phyloP scores from a whole-genome alignment of 139 green algal genomes.

The Limnomonas spitsbergensis region DNA sequence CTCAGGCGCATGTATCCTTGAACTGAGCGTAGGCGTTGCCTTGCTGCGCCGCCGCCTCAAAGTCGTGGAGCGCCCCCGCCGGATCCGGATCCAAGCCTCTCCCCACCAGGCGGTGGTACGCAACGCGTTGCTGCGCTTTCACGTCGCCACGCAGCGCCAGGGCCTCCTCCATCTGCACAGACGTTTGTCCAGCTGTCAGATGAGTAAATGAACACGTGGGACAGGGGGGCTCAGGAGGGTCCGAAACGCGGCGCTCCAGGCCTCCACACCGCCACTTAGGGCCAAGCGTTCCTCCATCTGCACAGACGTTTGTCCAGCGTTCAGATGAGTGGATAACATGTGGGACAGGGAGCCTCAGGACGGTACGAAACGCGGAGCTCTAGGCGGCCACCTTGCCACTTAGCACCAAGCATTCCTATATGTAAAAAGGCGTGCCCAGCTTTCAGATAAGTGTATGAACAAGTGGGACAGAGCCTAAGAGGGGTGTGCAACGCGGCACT shows the following conservation, averaged over 20 bases:
- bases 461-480: no score
- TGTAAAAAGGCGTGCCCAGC: no score
- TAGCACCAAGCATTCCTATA: conserved; percentile 46
- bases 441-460: no score
- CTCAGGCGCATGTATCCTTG: conserved; percentile 68
- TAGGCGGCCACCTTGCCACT: conserved; percentile 30
- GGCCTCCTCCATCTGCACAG: conserved; percentile 44
- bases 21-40: conserved; percentile 57
- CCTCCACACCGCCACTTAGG: conserved; percentile 26
- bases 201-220: no score
- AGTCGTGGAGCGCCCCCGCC: conserved; percentile 47
- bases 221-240: no score
- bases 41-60: conserved; percentile 47
- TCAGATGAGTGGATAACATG: no score
- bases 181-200: no score
- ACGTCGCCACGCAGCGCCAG: conserved; percentile 31
- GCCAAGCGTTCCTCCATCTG: conserved; percentile 48
- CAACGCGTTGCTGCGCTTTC: conserved; percentile 49
- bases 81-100: conserved; percentile 50
- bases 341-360: no score
- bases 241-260: conserved; percentile 51
- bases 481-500: conserved; percentile 54
- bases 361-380: conserved; percentile 54
- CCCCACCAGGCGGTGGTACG: conserved; percentile 59
- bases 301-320: no score